Percentiles rank a stretch among this genome's conserved stretches.
phyloP scores from a whole-genome alignment of 2,329 filamentous ascomycete genomes.

The Fusarium xyrophilum region DNA sequence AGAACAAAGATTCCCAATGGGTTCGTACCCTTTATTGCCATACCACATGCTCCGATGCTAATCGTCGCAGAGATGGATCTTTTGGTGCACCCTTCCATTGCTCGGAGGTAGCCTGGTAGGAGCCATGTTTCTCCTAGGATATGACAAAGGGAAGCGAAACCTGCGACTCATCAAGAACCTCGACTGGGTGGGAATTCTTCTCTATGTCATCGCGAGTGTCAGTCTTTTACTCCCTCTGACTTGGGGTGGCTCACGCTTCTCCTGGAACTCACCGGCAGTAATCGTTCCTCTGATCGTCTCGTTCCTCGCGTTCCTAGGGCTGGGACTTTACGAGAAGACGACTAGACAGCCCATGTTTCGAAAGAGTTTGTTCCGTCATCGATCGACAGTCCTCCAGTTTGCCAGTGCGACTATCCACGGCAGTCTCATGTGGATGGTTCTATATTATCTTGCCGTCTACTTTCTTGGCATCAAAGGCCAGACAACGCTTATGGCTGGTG shows the following conservation, averaged over 20 bases:
- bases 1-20: constrained; percentile 32
- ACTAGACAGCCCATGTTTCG: constrained; percentile 36
- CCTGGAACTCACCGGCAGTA: constrained; percentile 42
- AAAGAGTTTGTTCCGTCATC: constrained; percentile 29
- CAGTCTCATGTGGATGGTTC: constrained; percentile 40
- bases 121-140: constrained; percentile 40
- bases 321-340: constrained; percentile 32
- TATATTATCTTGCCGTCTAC: constrained; percentile 42
- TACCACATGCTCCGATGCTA: not conserved
- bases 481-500: constrained; percentile 39
- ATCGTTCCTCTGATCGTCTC: constrained; percentile 68
- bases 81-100: constrained; percentile 47
- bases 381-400: constrained; percentile 35
- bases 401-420: constrained; percentile 36
- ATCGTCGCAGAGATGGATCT: constrained; percentile 44
- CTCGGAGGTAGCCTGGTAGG: constrained; percentile 37
- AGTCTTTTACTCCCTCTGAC: constrained; percentile 26
- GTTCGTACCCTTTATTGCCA: constrained; percentile 8
- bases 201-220: constrained; percentile 55
- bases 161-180: constrained; percentile 46
- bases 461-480: constrained; percentile 36
- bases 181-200: constrained; percentile 67
- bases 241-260: constrained; percentile 30
- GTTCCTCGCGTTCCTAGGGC: constrained; percentile 50
- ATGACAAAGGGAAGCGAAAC: constrained; percentile 22